Evolutionary conservation across 2,329 filamentous ascomycete genomes (phyloP), one percentile per base, ranked within the genome.

Genomic region (Talaromyces pinophilus): DNA sequence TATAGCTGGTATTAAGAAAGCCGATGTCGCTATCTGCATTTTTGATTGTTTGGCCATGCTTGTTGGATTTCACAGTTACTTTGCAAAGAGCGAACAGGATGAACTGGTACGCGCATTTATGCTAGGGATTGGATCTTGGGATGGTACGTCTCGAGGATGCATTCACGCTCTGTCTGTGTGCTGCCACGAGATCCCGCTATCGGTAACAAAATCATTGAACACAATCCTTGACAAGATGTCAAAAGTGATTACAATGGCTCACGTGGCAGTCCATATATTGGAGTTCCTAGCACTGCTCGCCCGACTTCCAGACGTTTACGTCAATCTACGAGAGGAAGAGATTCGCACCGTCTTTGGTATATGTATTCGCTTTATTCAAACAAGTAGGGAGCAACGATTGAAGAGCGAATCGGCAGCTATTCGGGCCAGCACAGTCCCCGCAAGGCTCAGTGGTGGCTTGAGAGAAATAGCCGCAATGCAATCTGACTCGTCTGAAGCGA

Each of bases 331-430:
- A 62, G 90, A 96, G 71, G 92, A 97, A 50, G 93, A 98, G 73
- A 97, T 94, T 77, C 91, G 92, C 69, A 93, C 92, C 63, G 92
- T 98, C 0, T 98, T 99, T 76, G 95, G 92, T 10, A 96, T 99
- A 57, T 97, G 93, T 74, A 93, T 97, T 77, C 89, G 93, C 62
- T 98, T 97, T 75, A 83, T 99, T 46, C 92, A 98, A 72, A 94
- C 93, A 67, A 92, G 93, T 0, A 85, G 92, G 69, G 92, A 94
- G 66, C 76, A 79, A 62, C 75, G 79, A 19, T 75, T 77, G 65
- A 79, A 73, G 7, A 70, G 72, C 8, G 78, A 79, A 28, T 72
- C 74, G 17, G 69, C 72, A 30, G 71, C 67, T 59, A 63, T 71
- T 48, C 79, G 81, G 40, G 73, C 72, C 61, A 70, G 72, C 44